Base-by-base conservation (phyloP, 1,139 yeast genomes). In the Nematodospora anomalae region DNA sequence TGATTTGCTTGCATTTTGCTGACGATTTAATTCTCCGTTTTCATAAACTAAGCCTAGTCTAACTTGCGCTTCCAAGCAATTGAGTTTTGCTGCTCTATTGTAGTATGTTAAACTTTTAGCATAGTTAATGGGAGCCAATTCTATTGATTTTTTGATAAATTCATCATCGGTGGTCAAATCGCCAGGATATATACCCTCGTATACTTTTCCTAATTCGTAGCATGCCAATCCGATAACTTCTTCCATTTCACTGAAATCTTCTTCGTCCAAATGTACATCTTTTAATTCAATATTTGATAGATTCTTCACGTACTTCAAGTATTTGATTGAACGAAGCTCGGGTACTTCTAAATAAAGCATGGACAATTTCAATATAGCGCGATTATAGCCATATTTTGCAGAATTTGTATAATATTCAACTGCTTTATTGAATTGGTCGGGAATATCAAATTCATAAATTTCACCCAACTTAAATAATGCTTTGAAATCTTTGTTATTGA, bases 31-130 rank as follows among this genome's bases (percentile, higher is more conserved):
- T 39, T 81, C 85, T 4, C 97, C 98, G 51, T 77, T 79, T 57
- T 92, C 97, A 59, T 88, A 89, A 35, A 89, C 83, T 51, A 80
- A 79, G 3, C 97, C 98, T 32, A 92, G 67, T 46, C 87, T 80
- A 52, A 85, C 89, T 58, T 88, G 95, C 0, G 97, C 86, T 28
- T 88, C 79, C 8, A 90, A 68, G 53, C 90, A 85, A 30, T 82
- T 80, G 43, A 81, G 67, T 49, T 79, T 76, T 5, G 97, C 96
- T 3, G 96, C 86, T 43, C 78, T 78, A 50, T 83, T 73, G 60
- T 83, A 92, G 50, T 77, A 77, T 28, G 80, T 71, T 38, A 88
- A 65, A 6, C 96, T 81, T 48, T 72, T 74, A n/a, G 73, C 60
- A 38, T 76, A 75, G 55, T 83, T 70, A 13, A 68, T 73, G 1